A percentile compares a stretch with the other conserved stretches of the same genome.
phyloP scores from a whole-genome alignment of 306 rosid genomes.

The Betula pendula region DNA sequence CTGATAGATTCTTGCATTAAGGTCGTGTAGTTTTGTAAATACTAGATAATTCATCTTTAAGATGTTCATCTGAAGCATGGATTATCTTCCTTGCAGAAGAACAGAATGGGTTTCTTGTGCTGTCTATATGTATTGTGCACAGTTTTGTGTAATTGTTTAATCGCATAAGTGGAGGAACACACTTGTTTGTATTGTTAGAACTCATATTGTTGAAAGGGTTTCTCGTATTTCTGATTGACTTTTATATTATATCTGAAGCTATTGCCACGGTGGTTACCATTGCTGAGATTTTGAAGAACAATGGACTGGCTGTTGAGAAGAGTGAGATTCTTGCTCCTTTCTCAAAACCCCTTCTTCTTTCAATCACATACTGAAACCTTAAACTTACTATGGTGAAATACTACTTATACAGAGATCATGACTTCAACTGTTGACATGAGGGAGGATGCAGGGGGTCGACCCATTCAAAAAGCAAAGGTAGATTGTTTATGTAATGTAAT shows the following conservation, averaged over 20 bases:
- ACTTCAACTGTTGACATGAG: slow-evolving; percentile 73
- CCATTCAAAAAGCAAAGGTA: slow-evolving; percentile 83
- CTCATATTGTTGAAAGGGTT: not conserved
- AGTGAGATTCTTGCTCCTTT: slow-evolving; percentile 38
- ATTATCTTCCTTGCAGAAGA: not conserved
- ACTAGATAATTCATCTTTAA: not conserved
- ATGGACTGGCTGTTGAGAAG: slow-evolving; percentile 76
- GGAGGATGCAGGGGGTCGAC: slow-evolving; percentile 67
- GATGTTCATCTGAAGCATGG: not conserved
- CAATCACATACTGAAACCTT: not conserved
- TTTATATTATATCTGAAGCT: slow-evolving; percentile 40
- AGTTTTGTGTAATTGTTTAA: not conserved
- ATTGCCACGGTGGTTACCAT: slow-evolving; percentile 78
- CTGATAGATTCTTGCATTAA: not conserved
- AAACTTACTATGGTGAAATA: slow-evolving; percentile 10
- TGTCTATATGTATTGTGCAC: not conserved
- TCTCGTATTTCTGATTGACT: not conserved
- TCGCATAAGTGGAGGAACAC: not conserved
- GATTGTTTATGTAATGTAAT: not conserved
- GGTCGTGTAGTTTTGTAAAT: not conserved
- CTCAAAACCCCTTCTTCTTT: not conserved
- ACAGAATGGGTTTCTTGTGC: not conserved
- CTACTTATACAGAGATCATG: slow-evolving; percentile 45
- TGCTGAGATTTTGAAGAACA: slow-evolving; percentile 80
- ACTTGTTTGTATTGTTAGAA: not conserved